Evolutionary conservation across 2,329 filamentous ascomycete species (phyloP).

Genomic region (Alternaria arbusti): DNA sequence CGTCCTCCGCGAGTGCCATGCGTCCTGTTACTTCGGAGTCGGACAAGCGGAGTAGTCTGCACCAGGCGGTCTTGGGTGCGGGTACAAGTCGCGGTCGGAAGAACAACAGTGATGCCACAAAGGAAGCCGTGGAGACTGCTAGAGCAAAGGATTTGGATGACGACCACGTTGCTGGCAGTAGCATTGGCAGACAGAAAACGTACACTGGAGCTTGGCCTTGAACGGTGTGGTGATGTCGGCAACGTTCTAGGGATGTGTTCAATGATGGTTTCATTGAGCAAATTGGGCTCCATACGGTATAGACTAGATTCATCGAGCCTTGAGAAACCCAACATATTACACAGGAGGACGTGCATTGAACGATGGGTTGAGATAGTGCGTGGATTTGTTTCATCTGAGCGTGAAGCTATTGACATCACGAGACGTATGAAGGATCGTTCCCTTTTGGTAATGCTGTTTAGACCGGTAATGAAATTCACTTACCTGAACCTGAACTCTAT

Average conservation of each 20-base stretch:
- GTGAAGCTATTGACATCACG: not conserved
- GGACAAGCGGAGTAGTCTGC: not conserved
- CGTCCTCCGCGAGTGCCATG: not conserved
- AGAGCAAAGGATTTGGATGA: not conserved
- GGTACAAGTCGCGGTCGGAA: not conserved
- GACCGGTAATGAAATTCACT: not conserved
- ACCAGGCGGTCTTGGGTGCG: not conserved
- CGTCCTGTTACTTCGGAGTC: not conserved
- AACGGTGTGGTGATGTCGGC: not conserved
- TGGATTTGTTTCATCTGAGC: not conserved
- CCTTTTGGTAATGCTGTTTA: not conserved
- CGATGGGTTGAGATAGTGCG: not conserved
- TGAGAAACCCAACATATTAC: not conserved
- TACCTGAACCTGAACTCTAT: not conserved
- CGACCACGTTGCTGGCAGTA: not conserved
- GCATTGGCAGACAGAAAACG: not conserved
- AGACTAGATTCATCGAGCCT: not conserved
- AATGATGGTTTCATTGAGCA: not conserved
- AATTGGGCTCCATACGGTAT: not conserved
- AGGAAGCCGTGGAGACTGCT: not conserved
- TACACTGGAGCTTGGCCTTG: slow-evolving; percentile 5
- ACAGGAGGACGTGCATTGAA: not conserved
- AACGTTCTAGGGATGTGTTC: not conserved
- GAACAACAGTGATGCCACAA: not conserved
- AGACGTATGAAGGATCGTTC: not conserved